Base-by-base conservation (phyloP, 768 basidiomycete species). In the Phylloporus sp. region DNA sequence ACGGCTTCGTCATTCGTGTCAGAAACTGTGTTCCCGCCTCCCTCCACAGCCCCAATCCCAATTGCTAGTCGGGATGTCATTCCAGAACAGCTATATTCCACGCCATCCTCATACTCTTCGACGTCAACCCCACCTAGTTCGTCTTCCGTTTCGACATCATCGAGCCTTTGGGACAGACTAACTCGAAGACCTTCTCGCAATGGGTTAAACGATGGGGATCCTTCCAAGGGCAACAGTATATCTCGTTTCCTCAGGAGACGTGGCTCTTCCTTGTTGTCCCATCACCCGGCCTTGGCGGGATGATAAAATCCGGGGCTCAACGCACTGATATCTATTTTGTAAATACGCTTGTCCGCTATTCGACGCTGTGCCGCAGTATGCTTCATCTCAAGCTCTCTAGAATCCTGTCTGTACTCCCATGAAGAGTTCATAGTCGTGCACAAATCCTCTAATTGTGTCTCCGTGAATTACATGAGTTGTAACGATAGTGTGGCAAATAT, bases 101-200 rank as follows among this genome's bases (percentile, higher is more conserved):
- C 29, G 29, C 22, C 50, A 24, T 53, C 57, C 12, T 50, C 43
- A 22, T 22, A 32, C 39, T 38, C 47, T 34, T 45, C 31, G 16
- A 10, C 41, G 34, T 27, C 22, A 26, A 20, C 29, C 7, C 28
- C 35, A 8, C 45, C 55, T 22, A 38, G 47, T 40, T 45, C 56
- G 15, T 43, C 46, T 5, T 39, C 59, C 24, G 23, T 50, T 24
- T 49, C 52, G 2, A 45, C 43, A 2, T 41, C 60, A 20, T 52
- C 59, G 5, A 55, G 56, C 24, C 27, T 69, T 48, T 69, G 67
- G 69, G 45, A 53, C 34, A 65, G 49, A 26, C 52, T 67, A 24
- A 60, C 49, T 23, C 52, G 56, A 20, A 53, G 46, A 20, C 50
- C 53, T 35, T 62, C 61, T 44, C 62, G 58, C 32, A 59, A 44